These are phyloP conservation scores for Drechslerella stenobrocha DNA, from an alignment of 2,329 filamentous ascomycete species.

Conservation along the genomic window DNA sequence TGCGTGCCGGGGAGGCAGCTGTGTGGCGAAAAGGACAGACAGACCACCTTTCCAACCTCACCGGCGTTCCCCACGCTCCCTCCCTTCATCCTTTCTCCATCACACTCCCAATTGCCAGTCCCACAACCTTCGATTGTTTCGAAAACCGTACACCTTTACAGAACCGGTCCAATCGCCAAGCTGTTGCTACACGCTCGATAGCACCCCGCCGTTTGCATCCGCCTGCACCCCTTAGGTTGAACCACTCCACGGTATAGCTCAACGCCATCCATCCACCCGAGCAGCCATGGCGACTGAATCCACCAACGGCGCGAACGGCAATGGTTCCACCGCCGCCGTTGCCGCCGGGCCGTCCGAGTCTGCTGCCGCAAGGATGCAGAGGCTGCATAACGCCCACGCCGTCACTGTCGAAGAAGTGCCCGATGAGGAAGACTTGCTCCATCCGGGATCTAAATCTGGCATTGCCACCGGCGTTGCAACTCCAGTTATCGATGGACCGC, in stretches of 20 bases:
- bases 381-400: slow-evolving; percentile 63
- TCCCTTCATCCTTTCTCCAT: slow-evolving; percentile 19
- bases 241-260: slow-evolving; percentile 49
- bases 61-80: slow-evolving; percentile 2
- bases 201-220: slow-evolving; percentile 33
- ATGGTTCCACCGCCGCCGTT: slow-evolving; percentile 41
- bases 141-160: background rate
- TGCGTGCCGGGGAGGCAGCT: background rate
- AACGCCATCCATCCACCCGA: no score
- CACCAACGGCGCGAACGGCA: slow-evolving; percentile 48
- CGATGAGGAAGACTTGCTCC: slow-evolving; percentile 73
- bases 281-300: slow-evolving; percentile 37
- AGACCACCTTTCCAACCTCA: slow-evolving; percentile 13
- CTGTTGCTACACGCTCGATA: slow-evolving; percentile 41
- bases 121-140: no score
- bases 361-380: slow-evolving; percentile 65
- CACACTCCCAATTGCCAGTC: slow-evolving; percentile 13
- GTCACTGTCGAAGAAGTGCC: slow-evolving; percentile 77
- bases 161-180: slow-evolving; percentile 29
- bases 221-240: slow-evolving; percentile 48
- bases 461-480: slow-evolving; percentile 56
- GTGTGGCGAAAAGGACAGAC: slow-evolving; percentile 46
- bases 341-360: slow-evolving; percentile 54
- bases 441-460: slow-evolving; percentile 58
- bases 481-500: slow-evolving; percentile 53